Evolutionary conservation across 2,329 filamentous ascomycete species (phyloP).

Genomic region (Incumbomyces delicatus): DNA sequence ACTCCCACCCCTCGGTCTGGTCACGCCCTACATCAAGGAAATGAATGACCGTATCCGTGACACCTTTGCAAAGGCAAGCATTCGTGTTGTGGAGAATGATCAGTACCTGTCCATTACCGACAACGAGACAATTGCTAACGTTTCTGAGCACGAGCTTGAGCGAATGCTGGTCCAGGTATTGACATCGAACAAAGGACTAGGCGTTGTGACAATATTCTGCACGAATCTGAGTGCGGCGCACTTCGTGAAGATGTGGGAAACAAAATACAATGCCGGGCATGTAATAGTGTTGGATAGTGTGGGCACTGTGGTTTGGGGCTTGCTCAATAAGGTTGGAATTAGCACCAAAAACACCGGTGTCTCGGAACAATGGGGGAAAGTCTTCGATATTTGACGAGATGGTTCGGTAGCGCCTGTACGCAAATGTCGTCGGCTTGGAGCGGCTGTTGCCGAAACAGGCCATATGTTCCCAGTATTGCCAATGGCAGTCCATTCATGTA

Average conservation of each 20-base stretch:
- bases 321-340: slow-evolving; percentile 27
- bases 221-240: slow-evolving; percentile 36
- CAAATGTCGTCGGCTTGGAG: no score
- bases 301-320: slow-evolving; percentile 34
- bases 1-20: slow-evolving; percentile 24
- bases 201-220: slow-evolving; percentile 34
- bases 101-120: slow-evolving; percentile 28
- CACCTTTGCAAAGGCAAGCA: slow-evolving; percentile 27
- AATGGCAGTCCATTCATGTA: no score
- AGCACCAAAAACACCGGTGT: slow-evolving; percentile 21
- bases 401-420: no score
- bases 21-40: slow-evolving; percentile 35
- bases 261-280: slow-evolving; percentile 18
- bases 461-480: no score
- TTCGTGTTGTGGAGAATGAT: slow-evolving; percentile 24
- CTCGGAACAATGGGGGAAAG: slow-evolving; percentile 27
- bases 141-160: slow-evolving; percentile 23
- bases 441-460: no score
- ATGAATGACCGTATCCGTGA: slow-evolving; percentile 30
- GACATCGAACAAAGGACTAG: slow-evolving; percentile 21
- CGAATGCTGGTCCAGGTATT: slow-evolving; percentile 14
- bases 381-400: slow-evolving; percentile 21
- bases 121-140: slow-evolving; percentile 31
- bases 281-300: slow-evolving; percentile 35
- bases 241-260: slow-evolving; percentile 31